These are phyloP conservation scores for Dioscorea dumetorum DNA, from an alignment of 106 monocot species.

Conservation along the genomic window DNA sequence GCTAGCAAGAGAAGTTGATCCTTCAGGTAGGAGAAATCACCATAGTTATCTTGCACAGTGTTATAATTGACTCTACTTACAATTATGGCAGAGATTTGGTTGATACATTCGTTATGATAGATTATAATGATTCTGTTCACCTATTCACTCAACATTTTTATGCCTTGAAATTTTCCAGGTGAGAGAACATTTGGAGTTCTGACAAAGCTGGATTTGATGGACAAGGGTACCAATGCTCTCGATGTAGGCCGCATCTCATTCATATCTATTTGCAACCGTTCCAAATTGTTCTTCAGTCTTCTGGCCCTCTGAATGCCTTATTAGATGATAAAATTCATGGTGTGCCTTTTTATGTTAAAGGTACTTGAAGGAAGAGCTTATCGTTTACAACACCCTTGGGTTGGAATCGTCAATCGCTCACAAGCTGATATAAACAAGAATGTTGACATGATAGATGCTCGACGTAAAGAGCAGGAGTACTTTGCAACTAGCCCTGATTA, in stretches of 20 bases:
- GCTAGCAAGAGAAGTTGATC: constrained; percentile 94
- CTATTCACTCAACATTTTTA: neutral
- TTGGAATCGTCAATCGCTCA: constrained; percentile 97
- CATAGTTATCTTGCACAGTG: too few species aligned
- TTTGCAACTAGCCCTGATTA: constrained; percentile 91
- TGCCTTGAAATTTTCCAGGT: constrained; percentile 33
- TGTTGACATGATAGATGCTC: constrained; percentile 91
- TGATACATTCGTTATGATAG: neutral
- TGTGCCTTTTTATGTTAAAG: constrained; percentile 24
- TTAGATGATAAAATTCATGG: neutral
- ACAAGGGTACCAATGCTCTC: constrained; percentile 96
- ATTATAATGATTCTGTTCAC: neutral
- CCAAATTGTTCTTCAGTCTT: neutral
- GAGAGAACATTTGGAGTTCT: constrained; percentile 99
- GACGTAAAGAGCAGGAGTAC: constrained; percentile 90
- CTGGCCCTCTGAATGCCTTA: neutral
- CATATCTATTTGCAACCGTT: neutral
- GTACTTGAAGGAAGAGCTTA: constrained; percentile 93
- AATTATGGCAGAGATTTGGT: neutral
- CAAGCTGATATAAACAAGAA: constrained; percentile 99
- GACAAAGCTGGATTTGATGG: constrained; percentile 99
- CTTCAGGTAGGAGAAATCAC: constrained; percentile 49
- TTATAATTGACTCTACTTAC: neutral
- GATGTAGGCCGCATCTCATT: constrained; percentile 52
- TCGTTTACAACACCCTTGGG: constrained; percentile 95